These are phyloP conservation scores for Neurospora sp. DNA, from an alignment of 2,329 filamentous ascomycete species.

Conservation along the genomic window DNA sequence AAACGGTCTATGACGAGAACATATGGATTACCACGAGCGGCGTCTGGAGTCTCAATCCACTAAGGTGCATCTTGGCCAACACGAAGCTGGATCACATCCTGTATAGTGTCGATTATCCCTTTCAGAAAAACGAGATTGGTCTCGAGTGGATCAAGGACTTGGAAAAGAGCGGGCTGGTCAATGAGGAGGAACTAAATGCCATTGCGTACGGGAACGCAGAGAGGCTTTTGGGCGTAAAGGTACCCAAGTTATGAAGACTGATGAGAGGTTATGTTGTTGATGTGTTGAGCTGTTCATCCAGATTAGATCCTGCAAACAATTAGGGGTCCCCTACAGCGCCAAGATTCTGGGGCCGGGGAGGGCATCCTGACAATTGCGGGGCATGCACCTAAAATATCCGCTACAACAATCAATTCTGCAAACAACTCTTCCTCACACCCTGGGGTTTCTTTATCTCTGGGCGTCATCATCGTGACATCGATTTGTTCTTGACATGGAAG, in stretches of 20 bases:
- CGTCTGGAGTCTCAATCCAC: constrained; percentile 36
- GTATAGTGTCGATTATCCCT: constrained; percentile 50
- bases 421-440: constrained; percentile 5
- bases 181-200: constrained; percentile 34
- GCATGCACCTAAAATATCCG: not conserved
- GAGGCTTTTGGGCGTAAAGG: constrained; percentile 26
- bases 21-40: constrained; percentile 49
- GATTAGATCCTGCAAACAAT: not conserved
- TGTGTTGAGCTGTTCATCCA: not conserved
- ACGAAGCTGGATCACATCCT: constrained; percentile 40
- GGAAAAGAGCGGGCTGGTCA: constrained; percentile 38
- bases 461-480: constrained; percentile 1
- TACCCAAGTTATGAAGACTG: not conserved
- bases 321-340: not conserved
- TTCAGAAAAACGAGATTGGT: constrained; percentile 39
- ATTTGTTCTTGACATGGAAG: not conserved
- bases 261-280: not conserved
- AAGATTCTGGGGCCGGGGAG: not conserved
- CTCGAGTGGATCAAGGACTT: constrained; percentile 38
- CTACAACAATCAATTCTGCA: not conserved
- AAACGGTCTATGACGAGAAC: constrained; percentile 44
- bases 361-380: not conserved
- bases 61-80: constrained; percentile 34
- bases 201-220: constrained; percentile 44
- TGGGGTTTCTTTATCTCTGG: constrained; percentile 6